A percentile compares a stretch with the other conserved stretches of the same genome.
These are phyloP conservation scores for Rubus parviflorus DNA, from an alignment of 306 rosid species.

Conservation along the genomic window DNA sequence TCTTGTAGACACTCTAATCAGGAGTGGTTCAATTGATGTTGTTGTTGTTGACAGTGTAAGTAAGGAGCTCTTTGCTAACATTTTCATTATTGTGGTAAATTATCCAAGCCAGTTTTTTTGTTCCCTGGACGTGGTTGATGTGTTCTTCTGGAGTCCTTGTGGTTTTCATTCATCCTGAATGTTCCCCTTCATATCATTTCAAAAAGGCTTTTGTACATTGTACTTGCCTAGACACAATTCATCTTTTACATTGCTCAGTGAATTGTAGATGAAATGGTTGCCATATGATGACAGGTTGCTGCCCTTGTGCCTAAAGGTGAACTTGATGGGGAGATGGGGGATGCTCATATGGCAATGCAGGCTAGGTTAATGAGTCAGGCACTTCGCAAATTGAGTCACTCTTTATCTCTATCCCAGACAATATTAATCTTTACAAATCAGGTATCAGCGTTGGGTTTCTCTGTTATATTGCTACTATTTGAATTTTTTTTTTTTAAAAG, in stretches of 20 bases:
- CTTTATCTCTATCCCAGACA: slow-evolving; percentile 73
- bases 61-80: slow-evolving; percentile 24
- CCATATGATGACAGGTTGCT: slow-evolving; percentile 59
- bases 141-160: background rate
- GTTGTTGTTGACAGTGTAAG: slow-evolving; percentile 96
- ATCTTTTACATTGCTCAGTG: slow-evolving; percentile 1
- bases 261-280: slow-evolving; percentile 23
- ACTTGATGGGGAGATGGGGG: slow-evolving; percentile 96
- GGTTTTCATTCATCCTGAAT: background rate
- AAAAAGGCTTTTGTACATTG: background rate
- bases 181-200: background rate
- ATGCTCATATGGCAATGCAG: slow-evolving; percentile 96
- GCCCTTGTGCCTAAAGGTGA: slow-evolving; percentile 95
- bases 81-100: slow-evolving; percentile 10
- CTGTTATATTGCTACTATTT: background rate
- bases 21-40: slow-evolving; percentile 94
- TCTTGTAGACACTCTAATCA: slow-evolving; percentile 80
- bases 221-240: background rate
- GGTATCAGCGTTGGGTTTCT: slow-evolving; percentile 46
- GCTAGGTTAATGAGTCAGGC: slow-evolving; percentile 98
- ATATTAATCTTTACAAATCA: slow-evolving; percentile 82
- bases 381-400: slow-evolving; percentile 87
- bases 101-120: slow-evolving; percentile 2
- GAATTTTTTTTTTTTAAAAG: no score
- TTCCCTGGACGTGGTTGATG: background rate